Evolutionary conservation across 2,329 filamentous ascomycete genomes (phyloP).

Genomic region (Rutstroemia sp.): DNA sequence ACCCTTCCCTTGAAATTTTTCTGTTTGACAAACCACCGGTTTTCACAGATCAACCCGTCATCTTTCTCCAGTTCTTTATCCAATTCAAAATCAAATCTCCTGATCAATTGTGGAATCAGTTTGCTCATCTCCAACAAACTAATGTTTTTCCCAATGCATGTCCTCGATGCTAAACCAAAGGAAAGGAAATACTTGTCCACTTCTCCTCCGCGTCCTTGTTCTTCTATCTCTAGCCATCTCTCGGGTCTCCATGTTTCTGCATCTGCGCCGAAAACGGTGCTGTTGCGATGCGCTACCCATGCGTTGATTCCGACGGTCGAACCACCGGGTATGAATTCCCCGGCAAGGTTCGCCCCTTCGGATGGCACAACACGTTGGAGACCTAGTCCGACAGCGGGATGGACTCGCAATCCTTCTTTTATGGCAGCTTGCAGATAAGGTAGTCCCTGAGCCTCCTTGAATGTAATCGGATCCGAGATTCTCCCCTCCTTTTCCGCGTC

Average conservation of each 20-base stretch:
- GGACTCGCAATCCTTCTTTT: constrained; percentile 44
- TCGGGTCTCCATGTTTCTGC: constrained; percentile 42
- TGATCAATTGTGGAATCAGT: constrained; percentile 33
- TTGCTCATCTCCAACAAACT: constrained; percentile 38
- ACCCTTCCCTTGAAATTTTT: constrained; percentile 21
- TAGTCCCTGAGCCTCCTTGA: constrained; percentile 34
- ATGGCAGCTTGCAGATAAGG: constrained; percentile 44
- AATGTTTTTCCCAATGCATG: constrained; percentile 38
- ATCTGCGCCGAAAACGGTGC: constrained; percentile 41
- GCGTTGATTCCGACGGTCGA: constrained; percentile 29
- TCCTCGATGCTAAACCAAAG: constrained; percentile 36
- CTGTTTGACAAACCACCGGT: constrained; percentile 28
- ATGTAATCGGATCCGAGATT: constrained; percentile 29
- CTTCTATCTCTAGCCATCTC: constrained; percentile 38
- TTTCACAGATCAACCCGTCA: constrained; percentile 15
- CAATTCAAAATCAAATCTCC: constrained; percentile 25
- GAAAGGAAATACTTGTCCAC: constrained; percentile 36
- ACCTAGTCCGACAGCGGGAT: constrained; percentile 41
- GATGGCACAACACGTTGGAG: constrained; percentile 42
- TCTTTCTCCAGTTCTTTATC: constrained; percentile 11
- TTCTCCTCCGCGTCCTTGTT: constrained; percentile 38
- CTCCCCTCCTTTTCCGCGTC: constrained; percentile 10
- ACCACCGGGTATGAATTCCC: constrained; percentile 34
- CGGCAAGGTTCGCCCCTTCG: constrained; percentile 36
- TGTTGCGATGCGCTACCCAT: constrained; percentile 32